Percentiles rank a stretch among this genome's conserved stretches.
Evolutionary conservation across 192 early-diverging fungal genomes (phyloP).

Genomic region (Entomortierella lignicola): DNA sequence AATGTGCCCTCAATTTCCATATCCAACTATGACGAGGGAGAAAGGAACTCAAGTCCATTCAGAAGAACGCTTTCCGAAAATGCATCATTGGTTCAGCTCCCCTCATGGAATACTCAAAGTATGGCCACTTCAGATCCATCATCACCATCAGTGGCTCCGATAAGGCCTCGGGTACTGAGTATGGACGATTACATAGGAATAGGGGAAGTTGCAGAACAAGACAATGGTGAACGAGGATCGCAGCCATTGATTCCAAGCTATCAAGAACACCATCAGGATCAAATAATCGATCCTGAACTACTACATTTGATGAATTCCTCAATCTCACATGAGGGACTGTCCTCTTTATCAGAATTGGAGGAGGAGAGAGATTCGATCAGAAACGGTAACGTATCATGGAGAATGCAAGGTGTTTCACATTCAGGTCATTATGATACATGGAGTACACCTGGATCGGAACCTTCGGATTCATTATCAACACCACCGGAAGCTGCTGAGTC

Average conservation of each 20-base stretch:
- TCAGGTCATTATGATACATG: no score
- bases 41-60: neutral
- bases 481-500: no score
- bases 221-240: constrained; percentile 7
- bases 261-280: constrained; percentile 32
- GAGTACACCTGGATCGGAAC: no score
- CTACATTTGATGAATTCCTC: constrained; percentile 13
- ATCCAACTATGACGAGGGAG: constrained; percentile 16
- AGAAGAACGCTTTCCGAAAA: constrained; percentile 31
- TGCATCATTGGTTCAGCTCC: constrained; percentile 27
- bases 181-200: constrained; percentile 45
- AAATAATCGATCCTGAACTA: constrained; percentile 25
- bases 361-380: neutral
- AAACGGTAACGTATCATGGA: neutral
- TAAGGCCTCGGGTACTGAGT: constrained; percentile 28
- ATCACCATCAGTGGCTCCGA: neutral
- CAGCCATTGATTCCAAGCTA: constrained; percentile 47
- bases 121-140: neutral
- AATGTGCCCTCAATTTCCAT: constrained; percentile 44
- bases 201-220: constrained; percentile 4
- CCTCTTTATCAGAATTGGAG: constrained; percentile 21
- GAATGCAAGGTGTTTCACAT: neutral
- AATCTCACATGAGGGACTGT: constrained; percentile 8
- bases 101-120: neutral
- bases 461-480: no score